phyloP scores from a whole-genome alignment of 1,284 basidiomycete species.

The Mycena citricolor region DNA sequence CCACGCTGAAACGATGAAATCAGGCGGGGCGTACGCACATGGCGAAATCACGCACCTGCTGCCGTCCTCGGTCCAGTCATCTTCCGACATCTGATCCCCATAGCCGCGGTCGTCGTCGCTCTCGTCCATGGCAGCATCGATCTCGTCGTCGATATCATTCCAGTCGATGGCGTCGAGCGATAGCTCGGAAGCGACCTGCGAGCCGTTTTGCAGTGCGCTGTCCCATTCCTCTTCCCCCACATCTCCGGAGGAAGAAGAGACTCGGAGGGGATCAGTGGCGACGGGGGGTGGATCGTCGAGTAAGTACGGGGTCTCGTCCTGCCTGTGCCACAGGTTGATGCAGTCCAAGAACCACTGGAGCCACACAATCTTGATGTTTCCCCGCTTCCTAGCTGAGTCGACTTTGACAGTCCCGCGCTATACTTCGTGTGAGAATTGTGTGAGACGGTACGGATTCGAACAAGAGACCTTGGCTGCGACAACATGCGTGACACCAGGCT shows the following conservation, averaged over 20 bases:
- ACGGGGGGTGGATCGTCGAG: slow-evolving; percentile 43
- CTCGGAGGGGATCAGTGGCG: slow-evolving; percentile 10
- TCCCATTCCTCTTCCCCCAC: slow-evolving; percentile 29
- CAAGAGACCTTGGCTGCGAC: slow-evolving; percentile 84
- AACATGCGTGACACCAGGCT: slow-evolving; percentile 80
- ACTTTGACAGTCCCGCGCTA: slow-evolving; percentile 91
- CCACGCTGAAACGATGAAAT: slow-evolving; percentile 7
- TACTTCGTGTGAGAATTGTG: slow-evolving; percentile 9
- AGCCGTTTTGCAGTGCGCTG: slow-evolving; percentile 26
- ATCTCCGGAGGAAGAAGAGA: slow-evolving; percentile 8
- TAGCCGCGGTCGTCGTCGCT: slow-evolving; percentile 61
- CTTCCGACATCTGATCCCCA: slow-evolving; percentile 43
- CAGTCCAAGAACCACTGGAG: slow-evolving; percentile 87
- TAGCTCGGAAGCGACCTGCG: slow-evolving; percentile 33
- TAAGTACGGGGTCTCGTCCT: slow-evolving; percentile 72
- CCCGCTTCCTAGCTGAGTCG: slow-evolving; percentile 69
- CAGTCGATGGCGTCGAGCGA: slow-evolving; percentile 64
- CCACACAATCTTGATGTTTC: slow-evolving; percentile 81
- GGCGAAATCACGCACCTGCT: slow-evolving; percentile 34
- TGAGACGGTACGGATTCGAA: slow-evolving; percentile 16
- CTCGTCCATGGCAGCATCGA: slow-evolving; percentile 84
- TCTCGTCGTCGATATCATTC: slow-evolving; percentile 81
- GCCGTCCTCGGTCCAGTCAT: slow-evolving; percentile 49
- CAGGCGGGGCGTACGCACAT: background rate
- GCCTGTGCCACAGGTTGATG: slow-evolving; percentile 76